These are phyloP conservation scores for Turritis glabra DNA, from an alignment of 345 rosid species.

Conservation along the genomic window DNA sequence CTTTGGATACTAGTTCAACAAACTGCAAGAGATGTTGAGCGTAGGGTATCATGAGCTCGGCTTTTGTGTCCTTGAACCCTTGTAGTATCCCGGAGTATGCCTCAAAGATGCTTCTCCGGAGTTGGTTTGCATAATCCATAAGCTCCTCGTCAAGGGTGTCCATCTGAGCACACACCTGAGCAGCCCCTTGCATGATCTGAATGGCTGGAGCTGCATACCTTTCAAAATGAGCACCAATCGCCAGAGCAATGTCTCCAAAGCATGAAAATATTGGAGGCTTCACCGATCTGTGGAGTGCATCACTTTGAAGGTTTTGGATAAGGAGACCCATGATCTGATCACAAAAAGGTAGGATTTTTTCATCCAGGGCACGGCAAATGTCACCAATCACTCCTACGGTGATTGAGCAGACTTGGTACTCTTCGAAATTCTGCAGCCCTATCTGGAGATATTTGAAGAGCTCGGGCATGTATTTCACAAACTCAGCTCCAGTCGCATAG, in stretches of 20 bases:
- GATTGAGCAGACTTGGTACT: constrained; percentile 90
- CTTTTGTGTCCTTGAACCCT: constrained; percentile 77
- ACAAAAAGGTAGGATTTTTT: constrained; percentile 69
- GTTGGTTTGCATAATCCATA: constrained; percentile 82
- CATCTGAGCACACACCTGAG: constrained; percentile 71
- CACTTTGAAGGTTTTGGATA: constrained; percentile 66
- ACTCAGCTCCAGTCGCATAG: constrained; percentile 80
- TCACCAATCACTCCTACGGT: constrained; percentile 94
- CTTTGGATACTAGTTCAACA: constrained; percentile 72
- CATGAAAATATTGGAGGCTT: constrained; percentile 94
- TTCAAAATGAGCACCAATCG: constrained; percentile 74
- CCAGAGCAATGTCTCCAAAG: constrained; percentile 93
- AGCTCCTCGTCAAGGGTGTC: constrained; percentile 73
- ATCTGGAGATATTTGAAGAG: constrained; percentile 78
- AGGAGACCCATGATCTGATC: constrained; percentile 86
- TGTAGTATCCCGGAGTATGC: constrained; percentile 95
- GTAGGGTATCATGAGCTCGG: constrained; percentile 82
- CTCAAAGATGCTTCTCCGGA: constrained; percentile 82
- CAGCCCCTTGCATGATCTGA: constrained; percentile 85
- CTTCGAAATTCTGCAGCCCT: constrained; percentile 91
- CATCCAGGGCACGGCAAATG: constrained; percentile 87
- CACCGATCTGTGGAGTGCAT: constrained; percentile 83
- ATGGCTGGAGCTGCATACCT: constrained; percentile 65
- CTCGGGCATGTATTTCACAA: constrained; percentile 76
- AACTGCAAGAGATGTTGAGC: constrained; percentile 84